Evolutionary conservation across 2,329 filamentous ascomycete genomes (phyloP).

Genomic region (Tolypocladium capitatum): DNA sequence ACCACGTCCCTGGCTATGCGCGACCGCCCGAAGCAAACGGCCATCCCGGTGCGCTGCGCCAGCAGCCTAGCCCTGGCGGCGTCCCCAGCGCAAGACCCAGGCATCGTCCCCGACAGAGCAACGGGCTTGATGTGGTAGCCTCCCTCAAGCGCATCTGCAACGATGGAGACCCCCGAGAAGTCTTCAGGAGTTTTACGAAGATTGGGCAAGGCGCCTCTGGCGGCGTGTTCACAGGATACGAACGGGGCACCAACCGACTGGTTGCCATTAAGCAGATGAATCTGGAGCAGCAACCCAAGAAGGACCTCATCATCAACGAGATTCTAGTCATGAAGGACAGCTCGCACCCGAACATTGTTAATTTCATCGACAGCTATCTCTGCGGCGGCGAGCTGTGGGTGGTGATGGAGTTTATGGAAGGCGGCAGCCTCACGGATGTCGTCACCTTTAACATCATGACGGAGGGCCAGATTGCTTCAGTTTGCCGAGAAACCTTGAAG

Average conservation of each 20-base stretch:
- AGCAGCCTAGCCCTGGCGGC: slow-evolving; percentile 20
- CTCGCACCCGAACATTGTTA: slow-evolving; percentile 96
- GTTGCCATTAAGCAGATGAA: slow-evolving; percentile 99
- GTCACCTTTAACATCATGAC: slow-evolving; percentile 99
- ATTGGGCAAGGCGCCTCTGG: slow-evolving; percentile 96
- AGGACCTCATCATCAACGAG: slow-evolving; percentile 97
- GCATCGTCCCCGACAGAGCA: slow-evolving; percentile 67
- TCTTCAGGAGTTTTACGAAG: slow-evolving; percentile 80
- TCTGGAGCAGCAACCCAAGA: slow-evolving; percentile 94
- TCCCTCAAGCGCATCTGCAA: slow-evolving; percentile 83
- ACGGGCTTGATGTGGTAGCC: slow-evolving; percentile 66
- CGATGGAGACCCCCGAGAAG: slow-evolving; percentile 73
- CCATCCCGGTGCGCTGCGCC: slow-evolving; percentile 19
- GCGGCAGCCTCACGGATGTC: slow-evolving; percentile 91
- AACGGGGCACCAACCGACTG: slow-evolving; percentile 68
- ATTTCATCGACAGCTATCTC: slow-evolving; percentile 96
- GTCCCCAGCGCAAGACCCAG: slow-evolving; percentile 52
- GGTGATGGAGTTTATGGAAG: slow-evolving; percentile 99
- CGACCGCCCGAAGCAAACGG: slow-evolving; percentile 18
- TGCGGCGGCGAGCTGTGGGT: slow-evolving; percentile 90
- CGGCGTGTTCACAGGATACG: slow-evolving; percentile 85
- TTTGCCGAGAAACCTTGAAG: slow-evolving; percentile 84
- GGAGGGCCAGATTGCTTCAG: slow-evolving; percentile 90
- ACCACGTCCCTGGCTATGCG: slow-evolving; percentile 14
- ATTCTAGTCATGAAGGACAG: slow-evolving; percentile 99